Base-by-base conservation (phyloP, 1,284 basidiomycete species). In the Irpex sp. region DNA sequence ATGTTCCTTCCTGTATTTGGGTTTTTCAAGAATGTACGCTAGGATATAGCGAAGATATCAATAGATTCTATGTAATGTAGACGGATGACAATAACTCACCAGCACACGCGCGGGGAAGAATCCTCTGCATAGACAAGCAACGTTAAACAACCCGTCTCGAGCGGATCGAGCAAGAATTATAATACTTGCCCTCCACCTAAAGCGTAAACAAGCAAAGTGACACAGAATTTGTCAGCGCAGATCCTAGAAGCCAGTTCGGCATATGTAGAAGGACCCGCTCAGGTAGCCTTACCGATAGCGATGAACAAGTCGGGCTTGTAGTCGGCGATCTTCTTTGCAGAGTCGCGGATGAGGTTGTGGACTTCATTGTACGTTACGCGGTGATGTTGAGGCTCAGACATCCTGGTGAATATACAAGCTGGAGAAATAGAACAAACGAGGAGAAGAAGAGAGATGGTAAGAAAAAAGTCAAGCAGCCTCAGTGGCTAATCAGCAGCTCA, bases 41-140 rank as follows among this genome's bases (percentile, higher is more conserved):
- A 57, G 19, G 60, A 33, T 53, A 33, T 51, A 19, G n/a, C 49
- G n/a, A 28, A 60, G 18, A 59, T 19, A 28, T 39, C 36, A 57
- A 55, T 14, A n/a, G n/a, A 36, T 58, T 47, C 42, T 28, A 23
- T 56, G 23, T 35, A 23, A 48, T 28, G 37, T 10, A 58, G 16
- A 45, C 23, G 21, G 51, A 37, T 14, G 33, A 63, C 58, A 58
- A 45, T 52, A 39, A 68, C 80, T 67, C 67, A 90, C 90, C 82
- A 96, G 83, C 58, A 96, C 91, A 64, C 94, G 90, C 28, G 95
- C 94, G 54, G 95, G 94, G 77, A 96, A 94, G 78, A 96, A 96
- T 47, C 94, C 94, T 57, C 94, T 91, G 73, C 59, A 65, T 59
- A 64, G 63, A 57, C 64, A 58, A 57, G 21, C 1, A 36, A 36